Evolutionary conservation across 106 monocot species (phyloP).

Genomic region (Dendrobium officinale): DNA sequence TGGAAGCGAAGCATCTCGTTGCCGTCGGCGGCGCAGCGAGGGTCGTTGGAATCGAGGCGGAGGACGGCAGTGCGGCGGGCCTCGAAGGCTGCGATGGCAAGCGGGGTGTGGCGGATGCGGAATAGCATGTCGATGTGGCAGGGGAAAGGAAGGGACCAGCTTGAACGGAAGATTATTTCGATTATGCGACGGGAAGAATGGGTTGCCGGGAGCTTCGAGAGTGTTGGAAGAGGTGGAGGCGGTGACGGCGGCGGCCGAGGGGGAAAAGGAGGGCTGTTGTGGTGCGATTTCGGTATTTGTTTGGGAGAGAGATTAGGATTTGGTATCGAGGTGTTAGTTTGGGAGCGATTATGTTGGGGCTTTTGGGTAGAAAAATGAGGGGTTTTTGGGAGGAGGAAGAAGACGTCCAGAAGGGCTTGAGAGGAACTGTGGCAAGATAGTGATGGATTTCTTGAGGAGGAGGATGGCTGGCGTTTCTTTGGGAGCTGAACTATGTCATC

Average conservation of each 20-base stretch:
- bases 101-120: slow-evolving; percentile 63
- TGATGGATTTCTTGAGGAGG: too few relatives aligned
- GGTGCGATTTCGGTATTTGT: slow-evolving; percentile 6
- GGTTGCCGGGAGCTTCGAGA: slow-evolving; percentile 37
- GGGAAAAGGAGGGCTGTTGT: slow-evolving; percentile 3
- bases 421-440: slow-evolving; percentile 23
- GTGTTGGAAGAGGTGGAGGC: slow-evolving; percentile 20
- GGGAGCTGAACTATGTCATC: slow-evolving; percentile 29
- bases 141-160: slow-evolving; percentile 52
- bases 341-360: neutral
- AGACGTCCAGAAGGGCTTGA: slow-evolving; percentile 23
- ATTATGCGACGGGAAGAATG: slow-evolving; percentile 68
- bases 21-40: slow-evolving; percentile 72
- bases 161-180: slow-evolving; percentile 70
- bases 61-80: slow-evolving; percentile 47
- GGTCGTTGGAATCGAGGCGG: slow-evolving; percentile 6
- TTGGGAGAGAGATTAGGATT: slow-evolving; percentile 6
- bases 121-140: slow-evolving; percentile 66
- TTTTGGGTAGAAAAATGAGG: neutral
- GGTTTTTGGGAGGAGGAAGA: slow-evolving; percentile 21
- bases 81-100: slow-evolving; percentile 64
- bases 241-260: slow-evolving; percentile 9
- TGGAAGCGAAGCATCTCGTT: slow-evolving; percentile 94
- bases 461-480: slow-evolving; percentile 3
- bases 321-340: neutral